These are phyloP conservation scores for Allium cepa DNA, from an alignment of 106 monocot species.

Conservation along the genomic window DNA sequence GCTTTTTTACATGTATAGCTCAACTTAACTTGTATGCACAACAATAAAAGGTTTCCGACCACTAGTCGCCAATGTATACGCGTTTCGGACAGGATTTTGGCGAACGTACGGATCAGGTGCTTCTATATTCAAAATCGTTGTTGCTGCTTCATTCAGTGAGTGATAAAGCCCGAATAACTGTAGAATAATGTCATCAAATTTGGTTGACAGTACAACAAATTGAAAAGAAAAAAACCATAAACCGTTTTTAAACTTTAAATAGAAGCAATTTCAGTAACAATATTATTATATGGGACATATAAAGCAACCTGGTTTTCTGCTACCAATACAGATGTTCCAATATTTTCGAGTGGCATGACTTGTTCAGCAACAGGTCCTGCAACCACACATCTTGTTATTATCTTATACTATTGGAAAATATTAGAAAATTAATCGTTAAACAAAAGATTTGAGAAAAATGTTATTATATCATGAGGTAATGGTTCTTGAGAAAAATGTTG, in stretches of 20 bases:
- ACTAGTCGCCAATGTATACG: constrained; percentile 91
- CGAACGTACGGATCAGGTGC: constrained; percentile 89
- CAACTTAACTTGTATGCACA: constrained; percentile 85
- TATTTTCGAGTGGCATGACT: constrained; percentile 91
- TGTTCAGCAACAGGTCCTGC: constrained; percentile 82
- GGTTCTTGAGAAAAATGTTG: no score
- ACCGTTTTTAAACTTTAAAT: not conserved
- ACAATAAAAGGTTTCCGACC: constrained; percentile 95
- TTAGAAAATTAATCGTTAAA: no score
- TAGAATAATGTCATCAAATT: constrained; percentile 1
- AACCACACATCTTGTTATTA: constrained; percentile 2
- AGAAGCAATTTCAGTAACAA: not conserved
- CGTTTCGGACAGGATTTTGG: constrained; percentile 94
- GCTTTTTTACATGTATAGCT: no score
- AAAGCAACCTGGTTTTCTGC: constrained; percentile 80
- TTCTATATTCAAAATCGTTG: constrained; percentile 61
- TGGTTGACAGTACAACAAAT: not conserved
- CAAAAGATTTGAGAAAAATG: no score
- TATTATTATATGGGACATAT: not conserved
- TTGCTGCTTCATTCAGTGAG: constrained; percentile 65
- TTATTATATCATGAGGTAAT: no score
- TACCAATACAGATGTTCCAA: constrained; percentile 88
- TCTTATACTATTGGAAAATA: no score
- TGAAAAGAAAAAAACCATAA: not conserved
- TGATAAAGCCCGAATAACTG: constrained; percentile 76